These are phyloP conservation scores for Lactifluus rugatus DNA, from an alignment of 768 basidiomycete species.

Conservation along the genomic window DNA sequence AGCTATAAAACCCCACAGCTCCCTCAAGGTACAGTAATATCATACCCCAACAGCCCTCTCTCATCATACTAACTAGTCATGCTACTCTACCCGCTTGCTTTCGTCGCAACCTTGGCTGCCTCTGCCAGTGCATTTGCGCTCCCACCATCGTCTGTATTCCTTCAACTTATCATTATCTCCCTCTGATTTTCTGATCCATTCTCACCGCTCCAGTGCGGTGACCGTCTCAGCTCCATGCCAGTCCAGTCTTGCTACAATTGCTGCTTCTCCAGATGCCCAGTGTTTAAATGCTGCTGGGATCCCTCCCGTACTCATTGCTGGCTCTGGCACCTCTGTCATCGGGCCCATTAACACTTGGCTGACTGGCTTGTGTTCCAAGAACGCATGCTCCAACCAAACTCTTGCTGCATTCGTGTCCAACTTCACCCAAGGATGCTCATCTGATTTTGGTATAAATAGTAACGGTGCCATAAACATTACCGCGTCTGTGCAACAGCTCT, in stretches of 20 bases:
- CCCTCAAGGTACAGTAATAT: no score
- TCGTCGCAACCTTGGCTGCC: slow-evolving; percentile 16
- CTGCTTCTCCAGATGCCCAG: slow-evolving; percentile 32
- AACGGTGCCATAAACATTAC: slow-evolving; percentile 24
- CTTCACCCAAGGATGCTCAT: slow-evolving; percentile 41
- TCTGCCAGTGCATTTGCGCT: slow-evolving; percentile 20
- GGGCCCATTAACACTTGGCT: slow-evolving; percentile 51
- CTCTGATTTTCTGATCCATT: background rate
- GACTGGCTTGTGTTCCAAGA: slow-evolving; percentile 40
- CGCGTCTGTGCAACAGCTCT: slow-evolving; percentile 39
- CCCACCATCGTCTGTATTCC: slow-evolving; percentile 14
- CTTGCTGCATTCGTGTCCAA: slow-evolving; percentile 45
- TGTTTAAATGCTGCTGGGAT: slow-evolving; percentile 44
- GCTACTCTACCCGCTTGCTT: background rate
- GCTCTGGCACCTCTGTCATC: slow-evolving; percentile 34
- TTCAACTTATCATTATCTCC: background rate
- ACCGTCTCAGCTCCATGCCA: slow-evolving; percentile 43
- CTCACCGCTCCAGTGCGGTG: background rate
- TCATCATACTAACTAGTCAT: background rate
- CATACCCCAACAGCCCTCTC: background rate
- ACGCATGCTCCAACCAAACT: slow-evolving; percentile 50
- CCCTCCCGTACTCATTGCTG: slow-evolving; percentile 30
- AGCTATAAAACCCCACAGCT: background rate
- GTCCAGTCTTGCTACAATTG: slow-evolving; percentile 36
- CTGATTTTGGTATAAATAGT: slow-evolving; percentile 28